Conservation (phyloP, 805 yeast genomes). For the Peterozyma xylosa region DNA sequence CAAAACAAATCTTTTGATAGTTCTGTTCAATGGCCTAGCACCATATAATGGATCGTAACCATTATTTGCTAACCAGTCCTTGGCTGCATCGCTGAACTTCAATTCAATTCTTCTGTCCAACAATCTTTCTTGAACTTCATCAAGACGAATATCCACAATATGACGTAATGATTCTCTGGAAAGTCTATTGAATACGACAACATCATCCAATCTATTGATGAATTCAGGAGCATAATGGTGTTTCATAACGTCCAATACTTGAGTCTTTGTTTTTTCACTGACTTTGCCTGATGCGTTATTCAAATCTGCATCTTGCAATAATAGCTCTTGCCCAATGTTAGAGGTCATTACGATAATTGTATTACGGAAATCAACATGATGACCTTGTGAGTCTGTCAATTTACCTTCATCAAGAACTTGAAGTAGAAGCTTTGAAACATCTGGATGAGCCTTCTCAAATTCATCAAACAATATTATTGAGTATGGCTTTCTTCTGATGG, state of each 20-base stretch:
- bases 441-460: slow-evolving; percentile 95
- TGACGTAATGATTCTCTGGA: slow-evolving; percentile 66
- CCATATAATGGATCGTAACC: slow-evolving; percentile 94
- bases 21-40: slow-evolving; percentile 91
- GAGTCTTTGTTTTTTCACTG: slow-evolving; percentile 39
- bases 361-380: slow-evolving; percentile 88
- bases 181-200: slow-evolving; percentile 86
- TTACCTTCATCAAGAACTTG: slow-evolving; percentile 96
- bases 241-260: slow-evolving; percentile 64
- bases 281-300: slow-evolving; percentile 58
- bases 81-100: slow-evolving; percentile 50
- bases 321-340: slow-evolving; percentile 88
- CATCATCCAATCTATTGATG: slow-evolving; percentile 88
- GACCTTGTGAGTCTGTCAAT: slow-evolving; percentile 91
- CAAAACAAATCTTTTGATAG: slow-evolving; percentile 74
- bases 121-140: slow-evolving; percentile 75
- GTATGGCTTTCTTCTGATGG: slow-evolving; percentile 91
- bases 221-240: slow-evolving; percentile 88
- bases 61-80: slow-evolving; percentile 68
- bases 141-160: slow-evolving; percentile 79
- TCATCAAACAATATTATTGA: slow-evolving; percentile 91
- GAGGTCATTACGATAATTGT: slow-evolving; percentile 96
- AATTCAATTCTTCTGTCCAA: slow-evolving; percentile 67
- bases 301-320: slow-evolving; percentile 51
- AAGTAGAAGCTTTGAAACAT: slow-evolving; percentile 79